Evolutionary conservation across 2,329 filamentous ascomycete genomes (phyloP), one percentile per base, ranked within the genome.

Genomic region (Botryotinia convoluta): DNA sequence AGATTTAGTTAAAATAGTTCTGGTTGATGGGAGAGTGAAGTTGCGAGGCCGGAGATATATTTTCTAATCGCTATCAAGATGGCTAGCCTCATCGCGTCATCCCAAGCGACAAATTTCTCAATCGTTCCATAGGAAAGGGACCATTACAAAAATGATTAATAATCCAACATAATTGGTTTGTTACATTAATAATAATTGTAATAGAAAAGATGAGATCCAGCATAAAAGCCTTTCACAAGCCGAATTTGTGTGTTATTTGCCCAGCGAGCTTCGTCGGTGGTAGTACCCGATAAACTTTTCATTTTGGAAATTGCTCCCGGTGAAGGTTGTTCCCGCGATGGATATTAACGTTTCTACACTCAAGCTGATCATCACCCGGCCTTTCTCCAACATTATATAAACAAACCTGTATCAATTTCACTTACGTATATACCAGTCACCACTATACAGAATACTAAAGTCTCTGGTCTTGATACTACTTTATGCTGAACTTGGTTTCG

Each of bases 81-180:
- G 37, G 42, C 62, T 72, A 72, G 71, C 51, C 32, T 60, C 45
- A 72, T 72, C 71, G 71, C 71, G 71, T 72, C 71, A 72, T 72
- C 51, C 16, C 44, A 68, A 68, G 63, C 45, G 70, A 64, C 26
- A 71, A 64, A 39, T 37, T 48, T 71, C 57, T 63, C 32, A 54
- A 72, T 44, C 42, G 26, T 29, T 48, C 62, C 70, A 68, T 54
- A 68, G 51, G 45, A 48, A 48, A 48, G 60, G 16, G 26, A 54
- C 35, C 44, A 71, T 71, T 71, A 68, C 62, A 35, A 72, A 72
- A 72, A 16, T 10, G n/a, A 68, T 72, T 60, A 72, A 72, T 72
- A 72, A 72, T 72, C 71, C 18, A 67, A 32, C 29, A 59, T 54
- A 29, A 35, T 39, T 45, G 39, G 61, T 67, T 54, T 68, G 26